Evolutionary conservation across 768 basidiomycete species (phyloP), one percentile per base, ranked within the genome.

Genomic region (Rubroboletus pulcherrimus): DNA sequence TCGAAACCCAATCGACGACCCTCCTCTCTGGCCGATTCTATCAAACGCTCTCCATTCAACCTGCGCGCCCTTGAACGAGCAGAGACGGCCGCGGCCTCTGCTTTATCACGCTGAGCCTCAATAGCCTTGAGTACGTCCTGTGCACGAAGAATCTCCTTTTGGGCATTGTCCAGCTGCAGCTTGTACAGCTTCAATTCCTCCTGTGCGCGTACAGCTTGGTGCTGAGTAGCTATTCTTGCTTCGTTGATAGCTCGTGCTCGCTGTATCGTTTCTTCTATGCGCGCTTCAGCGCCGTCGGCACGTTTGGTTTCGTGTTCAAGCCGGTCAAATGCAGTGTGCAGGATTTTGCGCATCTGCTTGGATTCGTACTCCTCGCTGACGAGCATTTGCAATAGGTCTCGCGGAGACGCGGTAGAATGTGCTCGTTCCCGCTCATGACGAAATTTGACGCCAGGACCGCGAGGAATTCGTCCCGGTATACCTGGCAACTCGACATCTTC

Each of bases 111-210:
- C 41, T 82, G 77, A 0, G 70, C 69, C 47, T 83, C 79, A 5
- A 83, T 71, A 19, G 75, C 70, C 33, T 75, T 71, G 11, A 85
- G 75, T 5, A 81, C 73, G 4, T 76, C 73, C 57, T 86, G 83
- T 0, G 84, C 84, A 35, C 77, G 75, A 24, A 71, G 64, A 39
- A 86, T 83, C 62, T 86, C 83, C 71, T 73, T 74, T 59, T 86
- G 83, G 15, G 85, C 85, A 34, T 77, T 71, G 17, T 81, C 79
- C 29, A 85, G 68, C 72, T 85, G 82, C 1, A 80, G 47, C 63
- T 82, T 85, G 63, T 84, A 86, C 51, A 84, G 51, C 46, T 73
- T 70, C 44, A 85, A 63, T 57, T 87, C 85, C 33, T 82, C 77
- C 47, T 73, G 73, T 11, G 73, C 67, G 31, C 64, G 65, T 11